Percentiles rank a stretch among this genome's conserved stretches.
Conservation (phyloP, 257 asterid genomes). For the Fraxinus americana region DNA sequence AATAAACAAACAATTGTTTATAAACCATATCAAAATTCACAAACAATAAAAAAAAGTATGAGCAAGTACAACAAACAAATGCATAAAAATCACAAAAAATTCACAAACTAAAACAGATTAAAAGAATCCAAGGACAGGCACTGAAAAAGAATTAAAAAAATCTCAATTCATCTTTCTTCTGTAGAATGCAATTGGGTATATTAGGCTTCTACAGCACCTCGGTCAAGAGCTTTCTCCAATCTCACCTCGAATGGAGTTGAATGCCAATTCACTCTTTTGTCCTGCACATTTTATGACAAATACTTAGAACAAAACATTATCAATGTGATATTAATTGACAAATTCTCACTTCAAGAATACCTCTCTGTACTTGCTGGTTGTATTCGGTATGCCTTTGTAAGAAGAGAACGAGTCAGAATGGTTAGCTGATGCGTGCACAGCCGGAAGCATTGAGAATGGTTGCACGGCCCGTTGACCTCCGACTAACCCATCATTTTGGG, state of each 20-base stretch:
- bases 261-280: slow-evolving; percentile 82
- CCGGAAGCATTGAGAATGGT: too few species aligned
- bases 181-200: neutral
- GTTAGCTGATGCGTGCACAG: slow-evolving; percentile 25
- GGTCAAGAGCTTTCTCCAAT: slow-evolving; percentile 52
- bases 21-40: too few species aligned
- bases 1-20: too few species aligned
- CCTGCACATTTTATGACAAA: slow-evolving; percentile 55
- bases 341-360: slow-evolving; percentile 41
- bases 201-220: slow-evolving; percentile 48
- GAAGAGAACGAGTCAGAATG: slow-evolving; percentile 51
- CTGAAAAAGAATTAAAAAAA: too few species aligned
- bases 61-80: too few species aligned
- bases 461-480: too few species aligned
- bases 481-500: too few species aligned
- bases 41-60: too few species aligned
- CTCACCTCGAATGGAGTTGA: slow-evolving; percentile 60
- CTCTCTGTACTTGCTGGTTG: slow-evolving; percentile 93
- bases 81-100: too few species aligned
- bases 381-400: slow-evolving; percentile 83
- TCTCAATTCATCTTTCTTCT: neutral
- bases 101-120: too few species aligned
- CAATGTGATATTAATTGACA: slow-evolving; percentile 14
- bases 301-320: slow-evolving; percentile 12
- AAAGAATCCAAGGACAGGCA: too few species aligned